Conservation (phyloP, 306 rosid species). For the Quercus rubra region DNA sequence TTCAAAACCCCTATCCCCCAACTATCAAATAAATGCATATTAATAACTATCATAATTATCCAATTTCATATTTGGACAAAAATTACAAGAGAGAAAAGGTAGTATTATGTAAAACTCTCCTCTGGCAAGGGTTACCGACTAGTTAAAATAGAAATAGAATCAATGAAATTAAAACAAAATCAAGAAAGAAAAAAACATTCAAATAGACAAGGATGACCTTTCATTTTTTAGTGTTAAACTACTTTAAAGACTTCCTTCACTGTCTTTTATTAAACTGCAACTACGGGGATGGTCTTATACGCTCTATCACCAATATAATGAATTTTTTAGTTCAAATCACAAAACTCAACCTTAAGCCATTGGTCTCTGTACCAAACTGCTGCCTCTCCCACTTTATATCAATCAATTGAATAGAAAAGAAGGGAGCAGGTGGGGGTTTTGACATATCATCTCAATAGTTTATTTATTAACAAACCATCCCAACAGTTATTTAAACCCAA, state of each 20-base stretch:
- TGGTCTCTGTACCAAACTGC: neutral
- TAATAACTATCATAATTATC: too few relatives aligned
- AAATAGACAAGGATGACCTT: neutral
- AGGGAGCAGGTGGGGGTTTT: neutral
- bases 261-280: neutral
- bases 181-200: too few relatives aligned
- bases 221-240: neutral
- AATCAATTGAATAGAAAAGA: too few relatives aligned
- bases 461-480: neutral
- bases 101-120: too few relatives aligned
- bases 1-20: too few relatives aligned
- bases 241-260: neutral
- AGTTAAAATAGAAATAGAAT: neutral
- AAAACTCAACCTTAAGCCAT: neutral
- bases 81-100: too few relatives aligned
- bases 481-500: neutral
- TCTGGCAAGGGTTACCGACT: too few relatives aligned
- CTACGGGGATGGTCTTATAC: neutral
- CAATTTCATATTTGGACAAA: too few relatives aligned
- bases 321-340: neutral
- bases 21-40: too few relatives aligned
- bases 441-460: neutral
- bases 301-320: neutral
- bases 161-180: neutral
- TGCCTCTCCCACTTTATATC: too few relatives aligned